Evolutionary conservation across 768 basidiomycete genomes (phyloP).

Genomic region (Lactarius trivialis): DNA sequence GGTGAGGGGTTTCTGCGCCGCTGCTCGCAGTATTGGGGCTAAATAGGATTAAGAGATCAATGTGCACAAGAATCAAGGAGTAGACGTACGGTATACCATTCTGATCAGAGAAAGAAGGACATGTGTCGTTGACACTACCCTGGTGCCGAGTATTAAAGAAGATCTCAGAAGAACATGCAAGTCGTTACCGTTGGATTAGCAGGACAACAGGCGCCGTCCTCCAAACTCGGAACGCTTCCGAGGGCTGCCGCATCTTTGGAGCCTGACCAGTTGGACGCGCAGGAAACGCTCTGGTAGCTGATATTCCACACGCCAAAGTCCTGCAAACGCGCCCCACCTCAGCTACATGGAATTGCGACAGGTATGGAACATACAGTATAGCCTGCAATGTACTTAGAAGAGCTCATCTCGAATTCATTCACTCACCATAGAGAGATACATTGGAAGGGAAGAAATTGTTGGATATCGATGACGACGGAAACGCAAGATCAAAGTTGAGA

Average conservation of each 20-base stretch:
- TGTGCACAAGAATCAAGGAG: background rate
- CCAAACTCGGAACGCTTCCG: constrained; percentile 58
- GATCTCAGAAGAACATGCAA: background rate
- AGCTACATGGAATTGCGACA: background rate
- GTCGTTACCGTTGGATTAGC: constrained; percentile 50
- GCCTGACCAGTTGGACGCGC: constrained; percentile 59
- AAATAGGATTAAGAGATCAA: constrained; percentile 8
- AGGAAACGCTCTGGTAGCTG: constrained; percentile 59
- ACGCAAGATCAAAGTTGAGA: constrained; percentile 81
- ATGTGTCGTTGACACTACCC: constrained; percentile 36
- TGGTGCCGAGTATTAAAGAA: constrained; percentile 1
- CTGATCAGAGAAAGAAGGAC: constrained; percentile 65
- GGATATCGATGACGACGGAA: constrained; percentile 62
- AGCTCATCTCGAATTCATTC: background rate
- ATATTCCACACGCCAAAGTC: constrained; percentile 89
- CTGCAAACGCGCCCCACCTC: constrained; percentile 30
- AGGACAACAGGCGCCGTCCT: constrained; percentile 64
- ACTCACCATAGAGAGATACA: constrained; percentile 53
- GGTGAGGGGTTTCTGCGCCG: background rate
- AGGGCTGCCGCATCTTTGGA: constrained; percentile 50
- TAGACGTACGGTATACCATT: constrained; percentile 55
- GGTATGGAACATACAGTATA: constrained; percentile 32
- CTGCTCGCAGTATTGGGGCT: constrained; percentile 31
- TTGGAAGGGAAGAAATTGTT: constrained; percentile 71
- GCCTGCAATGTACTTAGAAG: constrained; percentile 26